Evolutionary conservation across 2,329 filamentous ascomycete genomes (phyloP), one percentile per base, ranked within the genome.

Genomic region (Harringtonia aguacate): DNA sequence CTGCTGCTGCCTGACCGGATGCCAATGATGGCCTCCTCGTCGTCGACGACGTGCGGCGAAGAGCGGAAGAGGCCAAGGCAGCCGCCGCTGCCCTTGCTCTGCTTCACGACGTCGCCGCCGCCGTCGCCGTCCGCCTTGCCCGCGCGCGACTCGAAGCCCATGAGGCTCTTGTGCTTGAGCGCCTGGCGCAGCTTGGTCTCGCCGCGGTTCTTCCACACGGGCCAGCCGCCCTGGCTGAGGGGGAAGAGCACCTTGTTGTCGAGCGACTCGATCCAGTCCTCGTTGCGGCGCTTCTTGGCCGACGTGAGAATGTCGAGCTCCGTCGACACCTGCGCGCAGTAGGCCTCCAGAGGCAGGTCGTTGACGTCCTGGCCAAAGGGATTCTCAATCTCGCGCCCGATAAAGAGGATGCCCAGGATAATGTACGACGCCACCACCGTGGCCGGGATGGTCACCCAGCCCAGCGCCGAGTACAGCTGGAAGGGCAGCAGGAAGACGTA

Each of bases 401-500:
- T 84, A 33, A 76, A 72, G 14, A 78, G 72, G 30, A 84, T 70
- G 8, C 79, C 79, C 15, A 86, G 72, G 57, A 86, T 86, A 48
- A 86, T 85, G 60, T 86, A 86, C 15, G 79, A 79, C 7, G 77
- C 77, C 5, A 58, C 68, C 27, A 85, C 65, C 28, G 77, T 78
- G 15, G 73, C 82, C 0, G 82, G 82, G 48, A 86, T 85, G 2
- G 82, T 79, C 46, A 85, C 68, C 80, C 80, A 87, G n/a, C 58
- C 51, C 3, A 87, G 70, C 7, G 61, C 56, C 2, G 58, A 54
- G 56, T 71, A 75, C 4, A 87, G 72, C 61, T 88, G 83, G 69
- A 86, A 86, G 2, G 83, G 83, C 12, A 87, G 68, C 39, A 82
- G 66, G 49, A 84, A 65, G 40, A 86, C 77, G 61, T 87, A 88